A percentile compares a stretch with the other conserved stretches of the same genome.
Evolutionary conservation across 345 rosid genomes (phyloP).

Genomic region (Litchi chinensis): DNA sequence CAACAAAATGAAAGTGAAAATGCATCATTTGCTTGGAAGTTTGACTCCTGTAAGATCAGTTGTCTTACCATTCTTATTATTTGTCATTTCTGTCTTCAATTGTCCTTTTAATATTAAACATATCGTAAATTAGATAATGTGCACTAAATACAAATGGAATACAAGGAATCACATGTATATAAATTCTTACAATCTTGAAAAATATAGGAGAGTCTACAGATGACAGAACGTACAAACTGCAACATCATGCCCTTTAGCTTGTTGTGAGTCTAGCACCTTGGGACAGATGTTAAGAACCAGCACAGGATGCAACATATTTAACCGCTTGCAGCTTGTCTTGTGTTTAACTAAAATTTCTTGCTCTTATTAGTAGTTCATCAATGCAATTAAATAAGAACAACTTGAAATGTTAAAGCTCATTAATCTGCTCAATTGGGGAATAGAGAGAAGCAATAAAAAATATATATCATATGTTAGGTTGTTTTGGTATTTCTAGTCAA

Average conservation of each 20-base stretch:
- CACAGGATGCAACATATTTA: neutral
- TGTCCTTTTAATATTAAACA: too few relatives aligned
- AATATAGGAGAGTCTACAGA: too few relatives aligned
- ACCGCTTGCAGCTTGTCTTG: neutral
- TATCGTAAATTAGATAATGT: too few relatives aligned
- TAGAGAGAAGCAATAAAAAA: neutral
- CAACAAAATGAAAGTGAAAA: neutral
- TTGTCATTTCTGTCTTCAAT: too few relatives aligned
- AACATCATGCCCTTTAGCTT: neutral
- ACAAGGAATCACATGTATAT: too few relatives aligned
- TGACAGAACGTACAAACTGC: too few relatives aligned
- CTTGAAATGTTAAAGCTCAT: neutral
- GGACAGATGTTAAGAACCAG: neutral
- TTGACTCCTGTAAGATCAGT: neutral
- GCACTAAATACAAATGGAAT: too few relatives aligned
- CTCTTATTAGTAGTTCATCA: neutral
- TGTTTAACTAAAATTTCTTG: too few relatives aligned
- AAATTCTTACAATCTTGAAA: too few relatives aligned
- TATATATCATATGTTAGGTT: neutral
- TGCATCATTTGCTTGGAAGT: neutral
- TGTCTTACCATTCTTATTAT: neutral
- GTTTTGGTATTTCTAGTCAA: constrained; percentile 10
- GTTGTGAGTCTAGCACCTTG: too few relatives aligned
- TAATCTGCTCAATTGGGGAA: neutral
- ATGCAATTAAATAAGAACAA: too few relatives aligned